These are phyloP conservation scores for Salix viminalis DNA, from an alignment of 345 rosid species.

Conservation along the genomic window DNA sequence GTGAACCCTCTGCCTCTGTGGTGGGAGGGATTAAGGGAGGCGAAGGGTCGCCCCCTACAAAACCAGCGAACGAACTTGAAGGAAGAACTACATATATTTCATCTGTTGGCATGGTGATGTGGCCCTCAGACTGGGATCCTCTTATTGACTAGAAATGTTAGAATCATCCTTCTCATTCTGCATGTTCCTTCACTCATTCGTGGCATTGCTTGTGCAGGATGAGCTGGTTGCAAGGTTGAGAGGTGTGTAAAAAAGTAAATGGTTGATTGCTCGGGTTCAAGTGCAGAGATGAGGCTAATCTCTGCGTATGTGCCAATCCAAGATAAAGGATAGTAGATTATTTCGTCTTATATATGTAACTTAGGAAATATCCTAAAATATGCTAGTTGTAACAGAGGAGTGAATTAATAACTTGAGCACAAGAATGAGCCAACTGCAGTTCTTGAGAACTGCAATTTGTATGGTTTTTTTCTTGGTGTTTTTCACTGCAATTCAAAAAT, in stretches of 20 bases:
- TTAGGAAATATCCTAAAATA: background rate
- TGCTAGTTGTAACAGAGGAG: background rate
- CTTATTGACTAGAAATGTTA: background rate
- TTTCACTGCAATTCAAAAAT: too few species aligned
- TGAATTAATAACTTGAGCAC: background rate
- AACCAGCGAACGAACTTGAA: background rate
- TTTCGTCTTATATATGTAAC: slow-evolving; percentile 15
- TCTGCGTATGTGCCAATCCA: background rate
- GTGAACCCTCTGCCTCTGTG: background rate
- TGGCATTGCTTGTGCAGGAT: slow-evolving; percentile 49
- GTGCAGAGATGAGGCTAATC: background rate
- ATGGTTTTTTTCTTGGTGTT: background rate
- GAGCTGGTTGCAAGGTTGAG: slow-evolving; percentile 79
- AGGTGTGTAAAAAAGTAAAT: slow-evolving; percentile 23
- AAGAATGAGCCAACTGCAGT: background rate
- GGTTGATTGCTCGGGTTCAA: slow-evolving; percentile 20
- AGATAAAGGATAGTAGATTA: slow-evolving; percentile 11
- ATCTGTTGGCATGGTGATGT: background rate
- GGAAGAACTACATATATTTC: background rate
- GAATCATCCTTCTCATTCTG: background rate
- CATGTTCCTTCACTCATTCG: background rate
- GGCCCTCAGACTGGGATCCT: background rate
- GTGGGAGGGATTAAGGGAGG: background rate
- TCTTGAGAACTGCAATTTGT: background rate
- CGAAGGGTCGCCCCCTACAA: background rate